Base-by-base conservation (phyloP, 2,329 filamentous ascomycete genomes). In the Alternaria arbusti region DNA sequence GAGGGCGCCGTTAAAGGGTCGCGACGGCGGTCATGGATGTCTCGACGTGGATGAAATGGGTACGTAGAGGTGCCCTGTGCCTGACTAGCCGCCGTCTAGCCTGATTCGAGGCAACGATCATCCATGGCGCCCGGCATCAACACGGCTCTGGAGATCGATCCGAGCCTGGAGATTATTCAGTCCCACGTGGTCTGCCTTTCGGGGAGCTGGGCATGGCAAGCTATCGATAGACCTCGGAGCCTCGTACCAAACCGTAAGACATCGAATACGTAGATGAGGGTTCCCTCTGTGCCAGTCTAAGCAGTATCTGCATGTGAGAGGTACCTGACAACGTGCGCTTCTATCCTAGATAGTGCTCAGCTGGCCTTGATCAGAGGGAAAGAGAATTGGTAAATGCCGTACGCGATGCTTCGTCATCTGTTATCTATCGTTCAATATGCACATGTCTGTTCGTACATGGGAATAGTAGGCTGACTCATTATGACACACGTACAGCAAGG, bases 131-230 rank as follows among this genome's bases (percentile, higher is more conserved):
- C 57, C 64, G 61, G 23, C 51, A 64, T 62, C 66, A 61, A 59
- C 63, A 66, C 68, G 69, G 68, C 65, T 69, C 59, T 65, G 67
- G 57, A 68, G 68, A 72, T 73, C 70, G 64, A 68, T 64, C 63
- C 62, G 60, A 52, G 49, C 49, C 28, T 36, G 49, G 49, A 36
- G 64, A 64, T 66, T 63, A n/a, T 59, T 32, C 44, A 61, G 23
- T 62, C 30, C 58, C 67, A 69, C 65, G 68, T 69, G 67, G 63
- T 40, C 36, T 57, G 55, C 49, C 54, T 51, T 22, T 43, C 51
- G 15, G 20, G 50, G 50, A 54, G 30, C 47, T 32, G 47, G 26
- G 47, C 47, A 51, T 46, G 49, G 44, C 26, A 46, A 25, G 52
- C 28, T 22, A 32, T 32, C 26, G 47, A 51, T 30, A 32, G 36